Conservation (phyloP, 176 grass and related monocot species). For the Musa itinerans region DNA sequence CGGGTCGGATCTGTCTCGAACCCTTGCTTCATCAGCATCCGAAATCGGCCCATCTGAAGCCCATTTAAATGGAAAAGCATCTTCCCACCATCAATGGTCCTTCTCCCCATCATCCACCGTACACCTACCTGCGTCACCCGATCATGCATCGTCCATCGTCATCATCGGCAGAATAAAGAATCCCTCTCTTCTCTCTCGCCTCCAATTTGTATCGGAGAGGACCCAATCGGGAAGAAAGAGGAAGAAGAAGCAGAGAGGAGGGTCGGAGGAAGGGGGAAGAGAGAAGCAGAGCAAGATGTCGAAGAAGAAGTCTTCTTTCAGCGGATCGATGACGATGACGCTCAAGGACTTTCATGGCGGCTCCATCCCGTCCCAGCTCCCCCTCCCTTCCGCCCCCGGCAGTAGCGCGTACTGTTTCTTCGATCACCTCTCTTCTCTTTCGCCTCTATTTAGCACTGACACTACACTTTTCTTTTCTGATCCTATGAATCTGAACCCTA, state of each 20-base stretch:
- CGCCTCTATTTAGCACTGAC: background rate
- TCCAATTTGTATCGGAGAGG: no score
- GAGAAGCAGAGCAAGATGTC: background rate
- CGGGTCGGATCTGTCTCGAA: background rate
- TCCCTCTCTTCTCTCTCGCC: no score
- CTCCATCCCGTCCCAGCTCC: slow-evolving; percentile 89
- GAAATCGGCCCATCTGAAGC: no score
- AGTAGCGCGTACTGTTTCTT: slow-evolving; percentile 29
- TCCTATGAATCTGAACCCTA: background rate
- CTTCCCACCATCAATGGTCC: no score
- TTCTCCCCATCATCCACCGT: no score
- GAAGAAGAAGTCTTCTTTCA: slow-evolving; percentile 3
- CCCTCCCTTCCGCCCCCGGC: slow-evolving; percentile 86
- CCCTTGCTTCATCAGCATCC: background rate
- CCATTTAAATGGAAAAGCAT: no score
- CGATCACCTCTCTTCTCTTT: background rate
- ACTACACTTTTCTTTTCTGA: background rate
- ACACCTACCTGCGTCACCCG: no score
- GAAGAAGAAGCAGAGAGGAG: background rate
- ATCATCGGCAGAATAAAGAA: no score
- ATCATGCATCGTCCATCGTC: no score
- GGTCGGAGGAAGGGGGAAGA: background rate
- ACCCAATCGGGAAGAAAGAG: background rate
- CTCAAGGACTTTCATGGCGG: slow-evolving; percentile 98
- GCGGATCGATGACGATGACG: slow-evolving; percentile 61